These are phyloP conservation scores for Fusarium chaquense DNA, from an alignment of 2,329 filamentous ascomycete genomes.

Conservation along the genomic window DNA sequence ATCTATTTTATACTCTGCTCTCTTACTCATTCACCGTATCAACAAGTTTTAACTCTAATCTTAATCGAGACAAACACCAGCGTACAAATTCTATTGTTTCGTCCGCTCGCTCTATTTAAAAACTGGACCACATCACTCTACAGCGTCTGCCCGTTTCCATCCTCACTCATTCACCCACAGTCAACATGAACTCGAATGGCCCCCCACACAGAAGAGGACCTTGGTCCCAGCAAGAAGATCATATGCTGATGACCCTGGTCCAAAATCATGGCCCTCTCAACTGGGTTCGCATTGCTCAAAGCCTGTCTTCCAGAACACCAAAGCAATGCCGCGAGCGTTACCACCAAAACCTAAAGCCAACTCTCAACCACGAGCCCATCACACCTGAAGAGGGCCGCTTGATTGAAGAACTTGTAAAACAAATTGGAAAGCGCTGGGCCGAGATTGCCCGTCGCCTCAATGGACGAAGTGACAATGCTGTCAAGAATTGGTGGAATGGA, in stretches of 20 bases:
- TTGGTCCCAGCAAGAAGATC: slow-evolving; percentile 84
- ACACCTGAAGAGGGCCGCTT: slow-evolving; percentile 74
- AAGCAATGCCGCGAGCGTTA: slow-evolving; percentile 97
- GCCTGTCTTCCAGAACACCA: slow-evolving; percentile 81
- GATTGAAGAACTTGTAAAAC: slow-evolving; percentile 81
- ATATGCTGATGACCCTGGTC: slow-evolving; percentile 76
- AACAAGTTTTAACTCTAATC: slow-evolving; percentile 2
- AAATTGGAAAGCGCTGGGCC: slow-evolving; percentile 90
- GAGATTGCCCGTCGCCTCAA: slow-evolving; percentile 87
- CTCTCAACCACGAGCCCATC: slow-evolving; percentile 79
- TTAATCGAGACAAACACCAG: neutral
- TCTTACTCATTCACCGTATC: neutral
- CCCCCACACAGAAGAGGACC: slow-evolving; percentile 71
- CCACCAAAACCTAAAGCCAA: slow-evolving; percentile 90
- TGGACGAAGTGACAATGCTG: slow-evolving; percentile 91
- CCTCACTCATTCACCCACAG: neutral
- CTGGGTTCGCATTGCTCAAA: slow-evolving; percentile 88
- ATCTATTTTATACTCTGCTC: neutral
- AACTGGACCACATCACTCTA: neutral
- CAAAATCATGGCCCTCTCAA: slow-evolving; percentile 80
- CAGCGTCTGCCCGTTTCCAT: neutral
- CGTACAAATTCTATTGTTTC: neutral
- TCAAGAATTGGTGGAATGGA: slow-evolving; percentile 99
- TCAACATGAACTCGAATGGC: slow-evolving; percentile 29
- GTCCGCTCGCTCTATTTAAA: neutral